Evolutionary conservation across 2,329 filamentous ascomycete species (phyloP).

Genomic region (Camillea tinctor): DNA sequence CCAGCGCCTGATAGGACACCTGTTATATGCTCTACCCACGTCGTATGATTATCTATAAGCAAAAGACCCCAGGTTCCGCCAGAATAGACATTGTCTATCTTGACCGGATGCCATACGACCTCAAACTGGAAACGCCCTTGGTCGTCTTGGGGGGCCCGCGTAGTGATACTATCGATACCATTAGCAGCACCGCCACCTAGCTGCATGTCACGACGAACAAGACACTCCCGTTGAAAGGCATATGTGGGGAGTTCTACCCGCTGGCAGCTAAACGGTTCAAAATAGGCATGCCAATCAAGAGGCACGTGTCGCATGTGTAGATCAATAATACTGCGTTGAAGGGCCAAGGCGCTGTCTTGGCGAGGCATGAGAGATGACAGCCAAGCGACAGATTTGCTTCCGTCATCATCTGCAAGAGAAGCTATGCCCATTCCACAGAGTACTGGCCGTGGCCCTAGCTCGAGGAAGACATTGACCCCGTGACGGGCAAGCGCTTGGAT

Average conservation of each 20-base stretch:
- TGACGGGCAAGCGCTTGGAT: conserved; percentile 23
- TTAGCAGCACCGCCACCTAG: not conserved
- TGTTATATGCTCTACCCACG: conserved; percentile 8
- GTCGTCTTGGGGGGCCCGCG: not conserved
- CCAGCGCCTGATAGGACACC: conserved; percentile 9
- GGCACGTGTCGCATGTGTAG: conserved; percentile 27
- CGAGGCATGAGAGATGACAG: conserved; percentile 25
- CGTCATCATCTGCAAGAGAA: conserved; percentile 19
- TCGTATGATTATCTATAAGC: not conserved
- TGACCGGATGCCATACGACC: conserved; percentile 17
- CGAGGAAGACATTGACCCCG: conserved; percentile 30
- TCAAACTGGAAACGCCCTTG: conserved; percentile 14
- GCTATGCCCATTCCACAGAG: conserved; percentile 30
- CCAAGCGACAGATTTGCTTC: conserved; percentile 18
- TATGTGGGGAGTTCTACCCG: conserved; percentile 33
- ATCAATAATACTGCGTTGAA: conserved; percentile 24
- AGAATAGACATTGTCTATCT: not conserved
- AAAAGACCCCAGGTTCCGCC: conserved; percentile 20
- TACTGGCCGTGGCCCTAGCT: conserved; percentile 29
- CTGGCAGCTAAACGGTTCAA: conserved; percentile 25
- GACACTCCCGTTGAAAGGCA: conserved; percentile 27
- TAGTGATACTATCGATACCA: not conserved
- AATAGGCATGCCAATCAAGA: conserved; percentile 33
- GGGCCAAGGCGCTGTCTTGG: conserved; percentile 10
- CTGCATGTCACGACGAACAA: conserved; percentile 4